Evolutionary conservation across 495 filamentous ascomycete species (phyloP).

Genomic region (Podospora appendiculata): DNA sequence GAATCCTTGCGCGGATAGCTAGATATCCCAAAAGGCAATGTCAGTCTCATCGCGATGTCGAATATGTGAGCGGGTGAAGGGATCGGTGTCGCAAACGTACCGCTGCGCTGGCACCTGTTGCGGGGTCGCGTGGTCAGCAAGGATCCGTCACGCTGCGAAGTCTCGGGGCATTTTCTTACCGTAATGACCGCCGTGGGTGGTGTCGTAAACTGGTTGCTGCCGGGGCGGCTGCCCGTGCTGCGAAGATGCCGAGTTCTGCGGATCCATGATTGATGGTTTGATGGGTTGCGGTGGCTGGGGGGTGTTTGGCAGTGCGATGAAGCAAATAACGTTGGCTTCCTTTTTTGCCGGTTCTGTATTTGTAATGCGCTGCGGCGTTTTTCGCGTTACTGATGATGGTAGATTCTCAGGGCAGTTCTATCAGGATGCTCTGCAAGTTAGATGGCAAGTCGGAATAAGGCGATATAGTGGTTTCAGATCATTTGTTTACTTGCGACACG

Average conservation of each 20-base stretch:
- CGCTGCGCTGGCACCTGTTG: slow-evolving; percentile 69
- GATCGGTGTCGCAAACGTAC: slow-evolving; percentile 41
- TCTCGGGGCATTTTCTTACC: slow-evolving; percentile 44
- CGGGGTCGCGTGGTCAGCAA: slow-evolving; percentile 15
- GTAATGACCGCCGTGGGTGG: slow-evolving; percentile 78
- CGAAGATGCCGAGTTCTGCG: slow-evolving; percentile 34
- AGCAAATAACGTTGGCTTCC: too few relatives aligned
- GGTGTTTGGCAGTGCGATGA: background rate
- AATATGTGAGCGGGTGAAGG: background rate
- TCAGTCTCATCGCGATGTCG: background rate
- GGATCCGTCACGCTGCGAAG: background rate
- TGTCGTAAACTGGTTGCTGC: slow-evolving; percentile 68
- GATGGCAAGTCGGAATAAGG: too few relatives aligned
- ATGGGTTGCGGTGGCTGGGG: background rate
- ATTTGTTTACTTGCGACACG: slow-evolving; percentile 25
- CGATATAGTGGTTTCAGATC: background rate
- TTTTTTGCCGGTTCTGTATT: too few relatives aligned
- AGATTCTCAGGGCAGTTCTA: too few relatives aligned
- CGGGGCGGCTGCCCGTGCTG: slow-evolving; percentile 28
- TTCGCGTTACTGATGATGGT: too few relatives aligned
- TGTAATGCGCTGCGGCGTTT: too few relatives aligned
- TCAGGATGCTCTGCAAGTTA: too few relatives aligned
- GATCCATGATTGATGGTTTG: slow-evolving; percentile 33
- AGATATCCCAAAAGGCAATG: slow-evolving; percentile 8
- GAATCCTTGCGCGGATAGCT: slow-evolving; percentile 70